phyloP scores from a whole-genome alignment of 1,139 yeast species.

The Hansenula lynferdii region DNA sequence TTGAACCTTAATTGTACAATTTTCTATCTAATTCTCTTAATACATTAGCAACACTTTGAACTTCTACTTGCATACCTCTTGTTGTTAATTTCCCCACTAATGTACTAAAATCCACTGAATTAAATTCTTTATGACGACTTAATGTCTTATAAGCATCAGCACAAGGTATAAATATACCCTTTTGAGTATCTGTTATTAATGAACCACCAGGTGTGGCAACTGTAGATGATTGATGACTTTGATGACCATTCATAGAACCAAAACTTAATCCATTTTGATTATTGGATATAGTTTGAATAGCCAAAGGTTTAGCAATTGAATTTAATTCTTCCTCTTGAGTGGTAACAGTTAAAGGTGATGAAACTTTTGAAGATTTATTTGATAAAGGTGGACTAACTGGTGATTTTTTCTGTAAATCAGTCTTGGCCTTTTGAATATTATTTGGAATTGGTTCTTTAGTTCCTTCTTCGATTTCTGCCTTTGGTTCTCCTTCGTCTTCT shows the following conservation, averaged over 20 bases:
- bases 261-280: slow-evolving; percentile 5
- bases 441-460: slow-evolving; percentile 4
- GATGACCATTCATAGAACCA: too few species aligned
- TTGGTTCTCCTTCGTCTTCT: slow-evolving; percentile 11
- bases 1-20: slow-evolving; percentile 38
- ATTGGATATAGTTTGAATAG: slow-evolving; percentile 9
- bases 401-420: slow-evolving; percentile 10
- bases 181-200: slow-evolving; percentile 6
- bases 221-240: too few species aligned
- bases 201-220: background rate
- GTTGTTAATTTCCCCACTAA: slow-evolving; percentile 75
- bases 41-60: slow-evolving; percentile 79
- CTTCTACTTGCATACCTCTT: slow-evolving; percentile 85
- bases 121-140: slow-evolving; percentile 73
- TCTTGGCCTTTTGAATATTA: slow-evolving; percentile 1
- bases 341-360: slow-evolving; percentile 15
- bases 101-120: slow-evolving; percentile 64
- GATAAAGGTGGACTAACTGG: slow-evolving; percentile 24
- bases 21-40: slow-evolving; percentile 74
- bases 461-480: slow-evolving; percentile 6
- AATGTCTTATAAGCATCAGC: slow-evolving; percentile 85
- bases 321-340: slow-evolving; percentile 20
- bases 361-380: slow-evolving; percentile 19
- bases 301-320: too few species aligned
- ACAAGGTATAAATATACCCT: slow-evolving; percentile 71